A percentile compares a stretch with the other conserved stretches of the same genome.
Evolutionary conservation across 306 rosid species (phyloP).

Genomic region (Trichosanthes truncata): DNA sequence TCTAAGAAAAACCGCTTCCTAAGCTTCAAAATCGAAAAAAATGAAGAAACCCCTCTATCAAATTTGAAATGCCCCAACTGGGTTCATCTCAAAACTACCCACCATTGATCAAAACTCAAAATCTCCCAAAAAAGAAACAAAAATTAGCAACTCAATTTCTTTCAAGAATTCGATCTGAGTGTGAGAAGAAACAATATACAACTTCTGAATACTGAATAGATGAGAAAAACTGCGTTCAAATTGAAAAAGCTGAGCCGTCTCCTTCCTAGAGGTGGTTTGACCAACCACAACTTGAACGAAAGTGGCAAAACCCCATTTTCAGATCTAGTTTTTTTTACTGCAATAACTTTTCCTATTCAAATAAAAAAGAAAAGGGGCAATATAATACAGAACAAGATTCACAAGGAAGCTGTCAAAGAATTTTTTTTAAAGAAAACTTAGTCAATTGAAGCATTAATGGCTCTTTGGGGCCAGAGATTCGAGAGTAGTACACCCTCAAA

Average conservation of each 20-base stretch:
- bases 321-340: constrained; percentile 13
- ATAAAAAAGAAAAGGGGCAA: background rate
- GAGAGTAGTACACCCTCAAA: background rate
- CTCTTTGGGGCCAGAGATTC: background rate
- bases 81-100: background rate
- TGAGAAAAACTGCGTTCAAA: background rate
- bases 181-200: background rate
- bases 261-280: constrained; percentile 8
- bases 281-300: background rate
- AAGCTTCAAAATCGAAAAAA: background rate
- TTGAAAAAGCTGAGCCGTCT: background rate
- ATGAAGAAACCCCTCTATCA: background rate
- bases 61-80: background rate
- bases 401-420: background rate
- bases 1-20: background rate
- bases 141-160: background rate
- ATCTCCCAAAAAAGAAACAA: background rate
- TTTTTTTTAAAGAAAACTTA: too few species aligned
- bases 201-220: background rate
- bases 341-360: background rate
- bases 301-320: background rate
- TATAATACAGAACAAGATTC: background rate
- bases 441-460: background rate
- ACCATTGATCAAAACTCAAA: background rate
- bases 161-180: background rate